Evolutionary conservation across 2,329 filamentous ascomycete genomes (phyloP).

Genomic region (Diaporthe eres): DNA sequence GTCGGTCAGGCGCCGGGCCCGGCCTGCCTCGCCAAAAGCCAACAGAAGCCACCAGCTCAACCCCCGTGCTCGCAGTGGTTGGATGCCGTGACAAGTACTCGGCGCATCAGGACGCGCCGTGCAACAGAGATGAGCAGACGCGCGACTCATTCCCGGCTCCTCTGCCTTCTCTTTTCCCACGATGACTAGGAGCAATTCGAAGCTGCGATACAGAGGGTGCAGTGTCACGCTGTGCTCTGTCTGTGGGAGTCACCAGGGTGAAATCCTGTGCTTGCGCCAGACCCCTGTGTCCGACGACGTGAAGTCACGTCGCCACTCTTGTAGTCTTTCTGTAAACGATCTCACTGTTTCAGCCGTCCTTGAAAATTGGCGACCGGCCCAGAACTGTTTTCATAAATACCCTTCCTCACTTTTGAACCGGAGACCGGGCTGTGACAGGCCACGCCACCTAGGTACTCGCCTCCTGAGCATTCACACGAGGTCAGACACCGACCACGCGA

Average conservation of each 20-base stretch:
- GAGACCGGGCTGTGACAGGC: neutral
- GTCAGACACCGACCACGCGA: conserved; percentile 26
- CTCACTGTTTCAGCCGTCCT: too few species aligned
- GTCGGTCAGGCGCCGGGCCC: conserved; percentile 29
- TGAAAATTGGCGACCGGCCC: neutral
- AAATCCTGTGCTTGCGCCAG: neutral
- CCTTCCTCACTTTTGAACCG: neutral
- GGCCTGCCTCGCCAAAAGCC: neutral
- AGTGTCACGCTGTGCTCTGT: neutral
- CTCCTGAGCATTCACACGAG: conserved; percentile 22
- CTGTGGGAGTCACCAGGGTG: neutral
- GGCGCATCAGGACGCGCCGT: neutral
- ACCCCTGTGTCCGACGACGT: neutral
- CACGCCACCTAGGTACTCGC: neutral
- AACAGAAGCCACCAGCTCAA: conserved; percentile 18
- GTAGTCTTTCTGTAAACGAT: neutral
- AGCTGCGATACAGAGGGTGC: neutral
- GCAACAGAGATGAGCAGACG: neutral
- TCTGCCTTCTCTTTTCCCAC: neutral
- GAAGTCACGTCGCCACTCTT: neutral
- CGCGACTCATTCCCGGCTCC: neutral
- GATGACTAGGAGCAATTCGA: neutral
- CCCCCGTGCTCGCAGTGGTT: conserved; percentile 44
- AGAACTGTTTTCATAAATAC: neutral
- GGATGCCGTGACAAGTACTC: conserved; percentile 30